Evolutionary conservation across 495 filamentous ascomycete genomes (phyloP), one percentile per base, ranked within the genome.

Genomic region (Polyplosphaeria fusca): DNA sequence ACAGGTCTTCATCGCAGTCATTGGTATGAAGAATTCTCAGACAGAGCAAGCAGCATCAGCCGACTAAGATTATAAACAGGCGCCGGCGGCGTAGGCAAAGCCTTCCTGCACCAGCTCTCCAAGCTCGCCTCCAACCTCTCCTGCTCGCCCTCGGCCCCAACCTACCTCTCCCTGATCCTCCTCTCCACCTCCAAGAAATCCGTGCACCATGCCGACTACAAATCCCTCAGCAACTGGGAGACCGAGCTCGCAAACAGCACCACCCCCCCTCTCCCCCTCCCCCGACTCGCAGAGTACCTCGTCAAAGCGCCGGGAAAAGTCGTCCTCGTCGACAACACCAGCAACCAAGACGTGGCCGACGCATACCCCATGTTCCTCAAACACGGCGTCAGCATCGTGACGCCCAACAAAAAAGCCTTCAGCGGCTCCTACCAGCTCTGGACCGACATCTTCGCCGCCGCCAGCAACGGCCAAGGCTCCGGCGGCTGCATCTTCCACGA

Each of bases 401-500:
- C 93, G 0, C 91, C 93, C 13, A 98, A 96, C 78, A 98, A 98
- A 76, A 96, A 97, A 72, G 92, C 86, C 3, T 97, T 98, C 72
- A 92, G 88, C 2, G 80, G 82, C 28, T 80, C 79, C 27, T 79
- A 87, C 48, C 73, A 79, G 50, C 74, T 95, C 42, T 98, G 91
- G 89, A 76, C 87, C 58, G 79, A 82, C 42, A 96, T 96, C 65
- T 89, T 92, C 68, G 66, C 74, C 16, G 77, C 84, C 0, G 84
- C 71, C 0, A 42, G 58, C 7, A 73, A 71, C 28, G 69, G 69
- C 37, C 74, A 49, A 38, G 69, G 68, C 14, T 80, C 76, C 0
- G 84, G 83, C 25, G 89, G 89, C 9, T 84, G 86, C 52, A 76
- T 96, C 22, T 96, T 89, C 79, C 93, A 97, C 67, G 93, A 98